phyloP scores from a whole-genome alignment of 805 yeast genomes.

The Nakazawaea pomicola region DNA sequence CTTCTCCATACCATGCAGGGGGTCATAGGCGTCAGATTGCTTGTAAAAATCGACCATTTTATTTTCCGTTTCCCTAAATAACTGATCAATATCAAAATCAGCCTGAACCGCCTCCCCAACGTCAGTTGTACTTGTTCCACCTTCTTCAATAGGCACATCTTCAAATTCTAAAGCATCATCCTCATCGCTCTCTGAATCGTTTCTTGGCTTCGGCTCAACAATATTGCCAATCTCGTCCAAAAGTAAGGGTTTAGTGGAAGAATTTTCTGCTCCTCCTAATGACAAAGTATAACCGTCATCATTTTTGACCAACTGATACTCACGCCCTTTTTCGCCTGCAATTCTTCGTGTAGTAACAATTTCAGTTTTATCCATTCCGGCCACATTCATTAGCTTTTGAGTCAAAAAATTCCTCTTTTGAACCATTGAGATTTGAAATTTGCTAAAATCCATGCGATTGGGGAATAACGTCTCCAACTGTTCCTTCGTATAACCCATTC shows the following conservation, averaged over 20 bases:
- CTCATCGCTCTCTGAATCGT: constrained; percentile 26
- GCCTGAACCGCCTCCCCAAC: constrained; percentile 14
- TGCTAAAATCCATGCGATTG: constrained; percentile 82
- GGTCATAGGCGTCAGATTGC: constrained; percentile 2
- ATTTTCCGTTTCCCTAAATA: constrained; percentile 16
- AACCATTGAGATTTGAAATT: constrained; percentile 89
- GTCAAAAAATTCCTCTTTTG: constrained; percentile 87
- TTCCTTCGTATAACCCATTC: constrained; percentile 94
- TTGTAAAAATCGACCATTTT: constrained; percentile 9
- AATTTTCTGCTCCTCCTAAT: constrained; percentile 39
- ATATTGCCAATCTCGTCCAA: constrained; percentile 30
- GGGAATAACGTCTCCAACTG: constrained; percentile 82
- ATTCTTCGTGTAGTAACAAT: constrained; percentile 48
- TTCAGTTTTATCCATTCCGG: constrained; percentile 65
- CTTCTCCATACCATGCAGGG: constrained; percentile 18
- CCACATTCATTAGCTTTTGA: constrained; percentile 75
- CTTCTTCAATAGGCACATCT: constrained; percentile 53
- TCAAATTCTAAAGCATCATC: constrained; percentile 62
- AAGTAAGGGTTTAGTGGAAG: constrained; percentile 40
- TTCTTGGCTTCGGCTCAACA: constrained; percentile 3
- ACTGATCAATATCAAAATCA: constrained; percentile 21
- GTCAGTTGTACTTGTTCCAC: too few relatives aligned
- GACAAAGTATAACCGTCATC: constrained; percentile 84
- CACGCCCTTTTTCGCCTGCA: constrained; percentile 77
- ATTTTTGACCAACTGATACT: constrained; percentile 68